Conservation (phyloP, 1,284 basidiomycete genomes). For the Leccinum colubrinum region DNA sequence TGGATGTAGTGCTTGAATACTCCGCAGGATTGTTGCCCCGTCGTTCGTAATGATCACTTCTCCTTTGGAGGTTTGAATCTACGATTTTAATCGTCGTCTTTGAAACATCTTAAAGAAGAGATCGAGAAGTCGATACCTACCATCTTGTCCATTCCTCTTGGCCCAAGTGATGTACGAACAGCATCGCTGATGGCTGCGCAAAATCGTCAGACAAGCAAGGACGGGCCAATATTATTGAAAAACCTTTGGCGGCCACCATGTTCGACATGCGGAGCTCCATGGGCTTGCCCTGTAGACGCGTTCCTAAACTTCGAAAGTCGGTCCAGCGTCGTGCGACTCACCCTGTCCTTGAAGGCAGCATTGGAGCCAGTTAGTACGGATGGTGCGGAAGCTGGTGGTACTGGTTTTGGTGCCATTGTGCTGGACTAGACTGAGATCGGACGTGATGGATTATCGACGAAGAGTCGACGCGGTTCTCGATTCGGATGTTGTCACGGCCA, state of each 20-base stretch:
- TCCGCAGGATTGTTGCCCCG: slow-evolving; percentile 97
- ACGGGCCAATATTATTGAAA: slow-evolving; percentile 16
- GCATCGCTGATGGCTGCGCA: slow-evolving; percentile 92
- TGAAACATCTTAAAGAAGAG: slow-evolving; percentile 7
- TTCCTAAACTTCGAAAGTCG: slow-evolving; percentile 6
- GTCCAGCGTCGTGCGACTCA: slow-evolving; percentile 25
- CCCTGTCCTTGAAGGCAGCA: slow-evolving; percentile 84
- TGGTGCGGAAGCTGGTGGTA: slow-evolving; percentile 31
- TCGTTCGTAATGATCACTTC: slow-evolving; percentile 99
- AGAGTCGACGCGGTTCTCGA: slow-evolving; percentile 25
- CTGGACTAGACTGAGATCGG: slow-evolving; percentile 11
- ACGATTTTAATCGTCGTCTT: slow-evolving; percentile 16
- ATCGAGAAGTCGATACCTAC: slow-evolving; percentile 41
- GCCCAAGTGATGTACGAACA: slow-evolving; percentile 94
- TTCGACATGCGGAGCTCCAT: slow-evolving; percentile 94
- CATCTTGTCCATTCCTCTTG: slow-evolving; percentile 99
- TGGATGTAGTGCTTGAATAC: slow-evolving; percentile 96
- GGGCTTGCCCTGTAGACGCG: slow-evolving; percentile 73
- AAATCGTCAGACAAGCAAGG: slow-evolving; percentile 12
- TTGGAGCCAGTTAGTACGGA: slow-evolving; percentile 52
- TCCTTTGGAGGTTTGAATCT: slow-evolving; percentile 98
- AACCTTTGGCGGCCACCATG: slow-evolving; percentile 95
- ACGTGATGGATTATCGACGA: slow-evolving; percentile 11
- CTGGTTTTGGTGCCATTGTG: slow-evolving; percentile 42
- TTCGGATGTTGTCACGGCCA: slow-evolving; percentile 22